A percentile compares a stretch with the other conserved stretches of the same genome.
phyloP scores from a whole-genome alignment of 257 asterid genomes.

The Rhazya stricta region DNA sequence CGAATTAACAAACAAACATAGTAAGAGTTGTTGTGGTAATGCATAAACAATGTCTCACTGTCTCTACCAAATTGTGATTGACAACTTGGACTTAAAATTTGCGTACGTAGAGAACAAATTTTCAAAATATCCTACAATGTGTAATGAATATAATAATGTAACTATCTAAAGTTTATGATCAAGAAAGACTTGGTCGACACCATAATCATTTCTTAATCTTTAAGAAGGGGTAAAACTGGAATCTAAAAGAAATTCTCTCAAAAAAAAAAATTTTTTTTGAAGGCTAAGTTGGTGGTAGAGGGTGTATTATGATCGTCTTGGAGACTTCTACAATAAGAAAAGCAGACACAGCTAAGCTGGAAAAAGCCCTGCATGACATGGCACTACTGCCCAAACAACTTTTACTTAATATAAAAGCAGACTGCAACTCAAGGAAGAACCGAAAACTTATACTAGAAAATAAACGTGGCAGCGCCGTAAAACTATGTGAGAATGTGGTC shows the following conservation, averaged over 20 bases:
- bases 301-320: not conserved
- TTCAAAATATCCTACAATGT: too few relatives aligned
- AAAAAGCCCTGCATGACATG: conserved; percentile 20
- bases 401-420: conserved; percentile 13
- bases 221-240: too few relatives aligned
- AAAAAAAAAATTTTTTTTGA: too few relatives aligned
- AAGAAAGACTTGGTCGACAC: too few relatives aligned
- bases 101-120: too few relatives aligned
- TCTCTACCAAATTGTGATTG: not conserved
- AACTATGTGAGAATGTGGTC: conserved; percentile 5
- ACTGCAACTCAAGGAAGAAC: not conserved
- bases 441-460: conserved; percentile 10
- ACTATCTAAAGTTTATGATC: too few relatives aligned
- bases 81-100: too few relatives aligned
- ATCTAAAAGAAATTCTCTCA: too few relatives aligned
- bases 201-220: too few relatives aligned
- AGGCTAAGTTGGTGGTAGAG: too few relatives aligned
- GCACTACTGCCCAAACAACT: conserved; percentile 20
- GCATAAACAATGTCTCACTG: not conserved
- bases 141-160: too few relatives aligned
- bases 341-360: conserved; percentile 7
- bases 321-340: not conserved
- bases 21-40: not conserved
- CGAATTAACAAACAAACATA: not conserved
- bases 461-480: conserved; percentile 28